Evolutionary conservation across 2,329 filamentous ascomycete species (phyloP).

Genomic region (Calycina marina): DNA sequence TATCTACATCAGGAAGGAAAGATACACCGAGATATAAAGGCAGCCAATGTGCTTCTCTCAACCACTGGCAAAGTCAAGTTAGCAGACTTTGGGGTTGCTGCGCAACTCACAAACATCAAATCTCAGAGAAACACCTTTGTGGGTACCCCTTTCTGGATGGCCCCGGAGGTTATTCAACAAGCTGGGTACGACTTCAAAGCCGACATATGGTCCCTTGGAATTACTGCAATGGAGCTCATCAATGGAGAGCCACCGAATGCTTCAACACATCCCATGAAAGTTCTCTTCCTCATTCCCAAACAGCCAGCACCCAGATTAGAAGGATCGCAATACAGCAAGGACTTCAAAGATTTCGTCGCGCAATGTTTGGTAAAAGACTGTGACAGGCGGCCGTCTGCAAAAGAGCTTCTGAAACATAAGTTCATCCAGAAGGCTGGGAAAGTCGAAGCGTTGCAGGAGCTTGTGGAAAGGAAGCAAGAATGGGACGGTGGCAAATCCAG

Average conservation of each 20-base stretch:
- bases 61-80: constrained; percentile 84
- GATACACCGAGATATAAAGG: constrained; percentile 94
- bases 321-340: constrained; percentile 64
- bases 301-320: constrained; percentile 73
- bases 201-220: constrained; percentile 85
- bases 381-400: constrained; percentile 69
- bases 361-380: constrained; percentile 88
- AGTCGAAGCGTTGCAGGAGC: constrained; percentile 72
- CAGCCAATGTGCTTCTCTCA: constrained; percentile 88
- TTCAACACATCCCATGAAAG: constrained; percentile 83
- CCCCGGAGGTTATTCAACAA: constrained; percentile 85
- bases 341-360: constrained; percentile 88
- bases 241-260: constrained; percentile 81
- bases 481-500: constrained; percentile 63
- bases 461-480: constrained; percentile 70
- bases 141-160: constrained; percentile 96
- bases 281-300: constrained; percentile 82
- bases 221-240: constrained; percentile 81
- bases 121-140: constrained; percentile 96
- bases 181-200: constrained; percentile 76
- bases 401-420: constrained; percentile 72
- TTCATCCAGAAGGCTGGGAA: constrained; percentile 83
- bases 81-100: constrained; percentile 92
- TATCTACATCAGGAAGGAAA: constrained; percentile 91
- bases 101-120: constrained; percentile 93